Evolutionary conservation across 2,329 filamentous ascomycete species (phyloP).

Genomic region (Arthrobotrys entomopaga): DNA sequence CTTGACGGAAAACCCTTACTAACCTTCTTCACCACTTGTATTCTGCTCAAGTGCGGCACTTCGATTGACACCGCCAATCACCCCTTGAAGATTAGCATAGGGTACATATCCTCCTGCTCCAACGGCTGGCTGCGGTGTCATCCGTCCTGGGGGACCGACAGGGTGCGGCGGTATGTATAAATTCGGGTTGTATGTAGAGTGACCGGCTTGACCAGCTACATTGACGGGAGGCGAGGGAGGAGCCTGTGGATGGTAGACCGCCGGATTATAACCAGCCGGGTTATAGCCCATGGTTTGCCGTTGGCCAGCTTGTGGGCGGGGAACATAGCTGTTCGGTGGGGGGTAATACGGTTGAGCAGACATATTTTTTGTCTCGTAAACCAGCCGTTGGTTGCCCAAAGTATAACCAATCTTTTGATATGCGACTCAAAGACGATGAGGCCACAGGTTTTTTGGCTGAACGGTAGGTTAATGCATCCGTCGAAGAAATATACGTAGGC

Average conservation of each 20-base stretch:
- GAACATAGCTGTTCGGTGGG: slow-evolving; percentile 48
- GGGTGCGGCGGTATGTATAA: slow-evolving; percentile 49
- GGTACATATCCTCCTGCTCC: slow-evolving; percentile 54
- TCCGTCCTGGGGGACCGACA: slow-evolving; percentile 48
- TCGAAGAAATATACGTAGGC: neutral
- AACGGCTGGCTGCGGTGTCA: slow-evolving; percentile 49
- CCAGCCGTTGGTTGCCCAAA: too few relatives aligned
- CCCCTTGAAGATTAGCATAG: slow-evolving; percentile 54
- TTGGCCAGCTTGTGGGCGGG: slow-evolving; percentile 44
- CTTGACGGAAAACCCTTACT: slow-evolving; percentile 5
- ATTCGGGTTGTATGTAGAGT: slow-evolving; percentile 48
- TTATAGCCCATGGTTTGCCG: slow-evolving; percentile 53
- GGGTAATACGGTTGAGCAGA: slow-evolving; percentile 53
- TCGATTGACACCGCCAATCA: slow-evolving; percentile 54
- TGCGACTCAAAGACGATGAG: slow-evolving; percentile 14
- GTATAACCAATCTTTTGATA: neutral
- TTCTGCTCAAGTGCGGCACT: slow-evolving; percentile 43
- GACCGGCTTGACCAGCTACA: slow-evolving; percentile 30
- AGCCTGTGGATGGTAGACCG: slow-evolving; percentile 47
- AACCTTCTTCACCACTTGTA: slow-evolving; percentile 45
- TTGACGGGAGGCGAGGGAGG: slow-evolving; percentile 54
- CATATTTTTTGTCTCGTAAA: slow-evolving; percentile 30
- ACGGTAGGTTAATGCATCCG: slow-evolving; percentile 34
- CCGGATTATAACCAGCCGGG: slow-evolving; percentile 52
- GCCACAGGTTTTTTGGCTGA: neutral